Evolutionary conservation across 495 filamentous ascomycete species (phyloP).

Genomic region (Annulohypoxylon stygium): DNA sequence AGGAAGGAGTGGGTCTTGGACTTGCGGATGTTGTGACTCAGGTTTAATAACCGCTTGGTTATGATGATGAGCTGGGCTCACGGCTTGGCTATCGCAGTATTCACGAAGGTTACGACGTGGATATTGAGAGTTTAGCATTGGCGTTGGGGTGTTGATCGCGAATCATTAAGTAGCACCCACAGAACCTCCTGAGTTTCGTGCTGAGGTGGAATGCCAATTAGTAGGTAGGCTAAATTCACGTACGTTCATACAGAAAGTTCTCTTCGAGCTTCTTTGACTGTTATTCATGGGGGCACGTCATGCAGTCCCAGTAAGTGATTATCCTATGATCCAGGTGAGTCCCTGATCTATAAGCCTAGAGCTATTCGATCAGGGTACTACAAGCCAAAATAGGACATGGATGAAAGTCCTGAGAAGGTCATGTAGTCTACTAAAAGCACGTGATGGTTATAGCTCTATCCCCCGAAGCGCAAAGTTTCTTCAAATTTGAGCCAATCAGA

Average conservation of each 20-base stretch:
- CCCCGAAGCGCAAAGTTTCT: neutral
- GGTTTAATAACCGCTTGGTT: slow-evolving; percentile 14
- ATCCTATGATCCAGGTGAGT: neutral
- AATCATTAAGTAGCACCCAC: neutral
- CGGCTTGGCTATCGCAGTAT: neutral
- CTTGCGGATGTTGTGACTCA: slow-evolving; percentile 67
- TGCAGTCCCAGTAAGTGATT: neutral
- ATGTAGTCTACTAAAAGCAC: neutral
- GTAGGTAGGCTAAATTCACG: neutral
- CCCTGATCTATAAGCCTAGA: neutral
- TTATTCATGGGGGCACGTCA: neutral
- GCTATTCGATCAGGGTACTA: neutral
- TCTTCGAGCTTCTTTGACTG: neutral
- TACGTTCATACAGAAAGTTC: neutral
- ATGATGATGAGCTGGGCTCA: neutral
- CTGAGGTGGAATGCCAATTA: neutral
- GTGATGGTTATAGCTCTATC: neutral
- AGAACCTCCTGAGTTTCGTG: slow-evolving; percentile 1
- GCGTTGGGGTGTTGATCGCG: neutral
- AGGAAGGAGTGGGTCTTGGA: slow-evolving; percentile 67
- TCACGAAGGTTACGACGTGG: neutral
- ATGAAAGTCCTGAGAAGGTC: too few relatives aligned
- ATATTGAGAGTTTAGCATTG: neutral
- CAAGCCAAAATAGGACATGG: neutral
- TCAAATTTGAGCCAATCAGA: slow-evolving; percentile 15